Conservation (phyloP, 2,329 filamentous ascomycete genomes). For the Alternaria infectoria region DNA sequence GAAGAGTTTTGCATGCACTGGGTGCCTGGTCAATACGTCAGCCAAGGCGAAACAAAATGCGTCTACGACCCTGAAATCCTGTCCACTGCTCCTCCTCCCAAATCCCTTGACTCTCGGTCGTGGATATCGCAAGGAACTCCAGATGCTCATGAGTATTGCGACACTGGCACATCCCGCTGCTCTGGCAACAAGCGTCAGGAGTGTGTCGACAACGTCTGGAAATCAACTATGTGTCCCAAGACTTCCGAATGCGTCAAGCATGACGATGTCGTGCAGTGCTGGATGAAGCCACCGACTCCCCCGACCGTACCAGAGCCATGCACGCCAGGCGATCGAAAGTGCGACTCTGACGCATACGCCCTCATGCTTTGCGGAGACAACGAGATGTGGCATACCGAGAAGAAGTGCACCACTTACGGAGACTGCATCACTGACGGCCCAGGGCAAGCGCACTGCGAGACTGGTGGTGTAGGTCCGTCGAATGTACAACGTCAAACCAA, state of each 20-base stretch:
- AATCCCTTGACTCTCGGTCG: neutral
- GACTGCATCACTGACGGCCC: slow-evolving; percentile 4
- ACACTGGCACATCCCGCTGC: neutral
- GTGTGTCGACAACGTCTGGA: neutral
- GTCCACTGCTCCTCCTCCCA: neutral
- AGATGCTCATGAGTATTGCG: neutral
- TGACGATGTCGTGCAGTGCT: neutral
- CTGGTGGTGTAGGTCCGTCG: neutral
- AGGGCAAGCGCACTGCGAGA: slow-evolving; percentile 1
- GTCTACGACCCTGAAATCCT: neutral
- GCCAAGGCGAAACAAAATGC: neutral
- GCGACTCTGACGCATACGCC: slow-evolving; percentile 1
- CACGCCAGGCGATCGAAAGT: neutral
- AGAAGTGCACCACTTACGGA: slow-evolving; percentile 1
- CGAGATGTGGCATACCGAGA: neutral
- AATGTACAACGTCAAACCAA: neutral
- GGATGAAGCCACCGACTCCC: neutral
- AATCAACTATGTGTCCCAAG: neutral
- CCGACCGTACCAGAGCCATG: neutral
- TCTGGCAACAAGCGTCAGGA: neutral
- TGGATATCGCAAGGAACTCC: neutral
- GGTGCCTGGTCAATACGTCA: neutral
- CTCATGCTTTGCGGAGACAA: neutral
- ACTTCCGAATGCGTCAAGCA: neutral
- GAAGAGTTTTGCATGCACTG: neutral